Conservation (phyloP, 2,329 filamentous ascomycete genomes). For the Dothistroma pini region DNA sequence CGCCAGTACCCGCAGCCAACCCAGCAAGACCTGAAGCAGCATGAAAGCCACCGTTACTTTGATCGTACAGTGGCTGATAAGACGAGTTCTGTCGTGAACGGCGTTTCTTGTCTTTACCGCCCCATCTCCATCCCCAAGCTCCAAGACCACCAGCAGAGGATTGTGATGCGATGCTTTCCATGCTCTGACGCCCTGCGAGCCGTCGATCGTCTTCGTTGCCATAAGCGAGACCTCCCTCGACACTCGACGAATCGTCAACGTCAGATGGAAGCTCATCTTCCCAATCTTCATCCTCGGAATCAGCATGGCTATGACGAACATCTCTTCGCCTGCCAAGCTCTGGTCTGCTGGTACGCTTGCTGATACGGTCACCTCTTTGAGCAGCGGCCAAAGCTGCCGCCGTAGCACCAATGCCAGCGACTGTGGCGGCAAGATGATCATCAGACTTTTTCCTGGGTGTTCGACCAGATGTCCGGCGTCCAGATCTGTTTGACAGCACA, state of each 20-base stretch:
- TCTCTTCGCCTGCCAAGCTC: constrained; percentile 27
- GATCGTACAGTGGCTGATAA: constrained; percentile 13
- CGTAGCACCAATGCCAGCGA: constrained; percentile 47
- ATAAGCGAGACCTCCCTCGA: constrained; percentile 59
- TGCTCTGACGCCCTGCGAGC: constrained; percentile 42
- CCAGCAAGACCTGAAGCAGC: constrained; percentile 40
- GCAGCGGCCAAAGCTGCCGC: constrained; percentile 48
- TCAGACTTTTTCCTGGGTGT: constrained; percentile 39
- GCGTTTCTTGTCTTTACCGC: constrained; percentile 47
- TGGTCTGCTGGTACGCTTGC: constrained; percentile 26
- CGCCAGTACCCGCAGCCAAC: constrained; percentile 42
- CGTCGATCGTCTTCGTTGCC: constrained; percentile 45
- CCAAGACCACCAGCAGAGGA: constrained; percentile 43
- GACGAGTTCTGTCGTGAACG: constrained; percentile 24
- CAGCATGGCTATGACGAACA: constrained; percentile 11
- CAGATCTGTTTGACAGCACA: constrained; percentile 10
- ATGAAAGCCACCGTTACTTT: constrained; percentile 34
- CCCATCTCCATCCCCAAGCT: constrained; percentile 61
- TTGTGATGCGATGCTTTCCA: constrained; percentile 53
- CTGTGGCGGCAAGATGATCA: constrained; percentile 45
- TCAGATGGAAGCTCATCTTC: constrained; percentile 53
- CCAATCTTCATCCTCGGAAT: constrained; percentile 54
- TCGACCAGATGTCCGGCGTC: constrained; percentile 14
- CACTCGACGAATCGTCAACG: constrained; percentile 52
- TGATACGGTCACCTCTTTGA: constrained; percentile 33